A percentile compares a stretch with the other conserved stretches of the same genome.
These are phyloP conservation scores for Basipetospora chlamydospora DNA, from an alignment of 2,329 filamentous ascomycete species.

Conservation along the genomic window DNA sequence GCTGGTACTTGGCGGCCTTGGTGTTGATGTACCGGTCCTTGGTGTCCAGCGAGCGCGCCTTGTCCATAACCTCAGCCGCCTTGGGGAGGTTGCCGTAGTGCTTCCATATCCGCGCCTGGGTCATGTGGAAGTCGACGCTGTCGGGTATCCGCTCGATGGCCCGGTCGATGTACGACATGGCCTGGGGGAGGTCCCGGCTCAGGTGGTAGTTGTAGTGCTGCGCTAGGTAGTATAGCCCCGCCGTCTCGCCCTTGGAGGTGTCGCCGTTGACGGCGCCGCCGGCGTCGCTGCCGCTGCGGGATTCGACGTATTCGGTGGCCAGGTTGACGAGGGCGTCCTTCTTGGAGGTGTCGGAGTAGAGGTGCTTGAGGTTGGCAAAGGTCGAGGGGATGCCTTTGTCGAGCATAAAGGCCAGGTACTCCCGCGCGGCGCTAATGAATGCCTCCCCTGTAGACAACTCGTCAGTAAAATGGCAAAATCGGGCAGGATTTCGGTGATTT, in stretches of 20 bases:
- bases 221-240: conserved; percentile 82
- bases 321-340: conserved; percentile 60
- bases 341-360: conserved; percentile 70
- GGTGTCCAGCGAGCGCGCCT: conserved; percentile 70
- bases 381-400: conserved; percentile 89
- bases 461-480: neutral
- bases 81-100: conserved; percentile 67
- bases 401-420: conserved; percentile 72
- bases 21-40: conserved; percentile 97
- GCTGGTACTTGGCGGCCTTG: conserved; percentile 91
- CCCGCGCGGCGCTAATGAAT: conserved; percentile 63
- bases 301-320: conserved; percentile 63
- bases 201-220: conserved; percentile 93
- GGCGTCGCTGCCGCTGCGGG: conserved; percentile 23
- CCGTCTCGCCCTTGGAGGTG: conserved; percentile 51
- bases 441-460: conserved; percentile 51
- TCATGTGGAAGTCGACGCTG: conserved; percentile 86
- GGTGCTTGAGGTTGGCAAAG: conserved; percentile 89
- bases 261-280: conserved; percentile 31
- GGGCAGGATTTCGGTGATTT: no score
- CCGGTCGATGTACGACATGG: conserved; percentile 68
- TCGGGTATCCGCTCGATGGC: conserved; percentile 66
- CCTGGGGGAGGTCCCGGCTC: conserved; percentile 71
- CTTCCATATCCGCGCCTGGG: conserved; percentile 88
- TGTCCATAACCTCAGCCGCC: conserved; percentile 78